These are phyloP conservation scores for Neurospora sublineolata DNA, from an alignment of 495 filamentous ascomycete genomes.

Conservation along the genomic window DNA sequence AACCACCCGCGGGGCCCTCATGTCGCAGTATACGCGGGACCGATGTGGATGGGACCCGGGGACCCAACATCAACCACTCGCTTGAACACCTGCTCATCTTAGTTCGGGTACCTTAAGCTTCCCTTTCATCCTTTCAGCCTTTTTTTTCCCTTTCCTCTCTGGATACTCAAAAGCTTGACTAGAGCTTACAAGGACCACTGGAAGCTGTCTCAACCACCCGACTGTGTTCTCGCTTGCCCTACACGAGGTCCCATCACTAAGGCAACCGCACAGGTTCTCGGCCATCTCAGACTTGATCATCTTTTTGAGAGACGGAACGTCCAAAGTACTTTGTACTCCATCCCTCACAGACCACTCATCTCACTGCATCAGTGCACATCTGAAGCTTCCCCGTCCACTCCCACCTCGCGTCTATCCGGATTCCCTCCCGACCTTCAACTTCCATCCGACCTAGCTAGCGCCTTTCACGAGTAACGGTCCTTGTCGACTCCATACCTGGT, in stretches of 20 bases:
- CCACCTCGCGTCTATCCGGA: not conserved
- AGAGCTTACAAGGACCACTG: not conserved
- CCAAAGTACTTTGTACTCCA: not conserved
- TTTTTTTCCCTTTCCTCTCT: not conserved
- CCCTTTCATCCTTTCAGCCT: not conserved
- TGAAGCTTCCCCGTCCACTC: not conserved
- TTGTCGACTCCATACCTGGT: not conserved
- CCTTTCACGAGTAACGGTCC: not conserved
- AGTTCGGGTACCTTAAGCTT: not conserved
- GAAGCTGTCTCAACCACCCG: not conserved
- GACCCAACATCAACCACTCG: not conserved
- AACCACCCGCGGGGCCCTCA: not conserved
- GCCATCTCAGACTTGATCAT: not conserved
- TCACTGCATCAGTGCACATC: not conserved
- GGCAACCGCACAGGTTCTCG: not conserved
- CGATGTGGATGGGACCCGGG: not conserved
- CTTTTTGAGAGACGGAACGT: not conserved
- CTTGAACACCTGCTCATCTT: not conserved
- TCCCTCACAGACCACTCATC: not conserved
- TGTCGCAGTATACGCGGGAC: not conserved
- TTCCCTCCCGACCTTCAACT: not conserved
- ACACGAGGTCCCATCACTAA: not conserved
- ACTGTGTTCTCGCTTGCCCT: not conserved
- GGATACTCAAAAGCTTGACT: not conserved
- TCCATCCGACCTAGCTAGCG: not conserved